Percentiles rank a stretch among this genome's conserved stretches.
phyloP scores from a whole-genome alignment of 345 rosid genomes.

The Populus pruinosa region DNA sequence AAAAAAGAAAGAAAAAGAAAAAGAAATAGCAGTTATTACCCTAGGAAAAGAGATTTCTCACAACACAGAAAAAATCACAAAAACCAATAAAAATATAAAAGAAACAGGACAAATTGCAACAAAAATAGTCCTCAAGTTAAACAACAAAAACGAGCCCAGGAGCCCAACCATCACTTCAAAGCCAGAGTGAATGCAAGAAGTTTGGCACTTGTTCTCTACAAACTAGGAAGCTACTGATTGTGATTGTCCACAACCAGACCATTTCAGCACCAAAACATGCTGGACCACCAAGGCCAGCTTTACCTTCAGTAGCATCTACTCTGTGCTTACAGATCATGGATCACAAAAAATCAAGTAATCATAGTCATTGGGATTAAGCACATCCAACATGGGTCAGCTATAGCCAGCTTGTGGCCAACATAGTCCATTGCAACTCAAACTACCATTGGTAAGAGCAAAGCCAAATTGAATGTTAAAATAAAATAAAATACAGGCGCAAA shows the following conservation, averaged over 20 bases:
- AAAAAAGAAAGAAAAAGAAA: no score
- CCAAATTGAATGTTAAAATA: no score
- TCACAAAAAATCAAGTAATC: neutral
- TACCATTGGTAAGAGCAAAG: neutral
- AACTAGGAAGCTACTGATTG: neutral
- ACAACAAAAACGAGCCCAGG: no score
- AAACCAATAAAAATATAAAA: no score
- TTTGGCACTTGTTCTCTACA: neutral
- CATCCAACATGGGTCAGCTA: neutral
- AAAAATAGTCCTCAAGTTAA: neutral
- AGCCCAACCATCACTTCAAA: no score
- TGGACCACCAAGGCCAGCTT: neutral
- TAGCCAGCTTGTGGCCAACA: neutral
- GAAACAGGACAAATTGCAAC: neutral
- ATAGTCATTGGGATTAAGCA: neutral
- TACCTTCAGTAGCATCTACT: neutral
- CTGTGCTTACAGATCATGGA: neutral
- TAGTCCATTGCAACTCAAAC: neutral
- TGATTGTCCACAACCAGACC: neutral
- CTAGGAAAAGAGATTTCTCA: neutral
- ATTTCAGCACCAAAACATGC: neutral
- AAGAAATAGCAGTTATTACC: neutral
- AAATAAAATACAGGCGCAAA: neutral
- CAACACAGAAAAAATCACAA: neutral
- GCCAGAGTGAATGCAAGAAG: no score